These are phyloP conservation scores for Murraya koenigii DNA, from an alignment of 345 rosid genomes.

Conservation along the genomic window DNA sequence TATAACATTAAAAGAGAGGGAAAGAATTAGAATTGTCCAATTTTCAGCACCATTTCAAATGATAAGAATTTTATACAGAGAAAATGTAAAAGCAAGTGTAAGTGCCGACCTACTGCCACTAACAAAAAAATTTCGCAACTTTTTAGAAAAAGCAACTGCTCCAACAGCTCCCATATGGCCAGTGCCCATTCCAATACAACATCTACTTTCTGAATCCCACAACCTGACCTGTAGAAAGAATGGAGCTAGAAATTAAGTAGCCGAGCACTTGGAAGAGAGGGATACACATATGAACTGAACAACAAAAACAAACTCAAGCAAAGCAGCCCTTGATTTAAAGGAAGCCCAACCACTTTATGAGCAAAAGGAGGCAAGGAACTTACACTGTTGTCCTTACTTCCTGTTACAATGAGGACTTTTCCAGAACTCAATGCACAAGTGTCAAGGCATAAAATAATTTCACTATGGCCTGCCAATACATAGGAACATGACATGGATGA, in stretches of 20 bases:
- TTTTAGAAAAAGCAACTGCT: slow-evolving; percentile 89
- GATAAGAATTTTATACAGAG: neutral
- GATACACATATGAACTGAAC: neutral
- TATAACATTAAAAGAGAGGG: neutral
- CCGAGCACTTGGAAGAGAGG: neutral
- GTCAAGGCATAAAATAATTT: slow-evolving; percentile 78
- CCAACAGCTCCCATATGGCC: slow-evolving; percentile 94
- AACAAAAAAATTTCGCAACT: slow-evolving; percentile 60
- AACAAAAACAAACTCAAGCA: neutral
- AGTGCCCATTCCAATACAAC: slow-evolving; percentile 80
- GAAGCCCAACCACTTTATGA: neutral
- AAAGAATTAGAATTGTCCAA: neutral
- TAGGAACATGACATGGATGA: slow-evolving; percentile 92
- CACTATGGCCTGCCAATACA: slow-evolving; percentile 81
- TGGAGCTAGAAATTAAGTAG: neutral
- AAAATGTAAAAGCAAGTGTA: neutral
- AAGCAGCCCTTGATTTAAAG: too few relatives aligned
- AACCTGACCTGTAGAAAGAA: slow-evolving; percentile 66
- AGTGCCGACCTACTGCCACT: slow-evolving; percentile 86
- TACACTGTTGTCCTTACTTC: slow-evolving; percentile 91
- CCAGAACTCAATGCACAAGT: slow-evolving; percentile 67
- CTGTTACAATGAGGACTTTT: slow-evolving; percentile 62
- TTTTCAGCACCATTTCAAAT: neutral
- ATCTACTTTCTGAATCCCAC: slow-evolving; percentile 67
- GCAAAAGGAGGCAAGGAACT: slow-evolving; percentile 31